A percentile compares a stretch with the other conserved stretches of the same genome.
Evolutionary conservation across 1,284 basidiomycete genomes (phyloP).

Genomic region (Meira miltonrushii): DNA sequence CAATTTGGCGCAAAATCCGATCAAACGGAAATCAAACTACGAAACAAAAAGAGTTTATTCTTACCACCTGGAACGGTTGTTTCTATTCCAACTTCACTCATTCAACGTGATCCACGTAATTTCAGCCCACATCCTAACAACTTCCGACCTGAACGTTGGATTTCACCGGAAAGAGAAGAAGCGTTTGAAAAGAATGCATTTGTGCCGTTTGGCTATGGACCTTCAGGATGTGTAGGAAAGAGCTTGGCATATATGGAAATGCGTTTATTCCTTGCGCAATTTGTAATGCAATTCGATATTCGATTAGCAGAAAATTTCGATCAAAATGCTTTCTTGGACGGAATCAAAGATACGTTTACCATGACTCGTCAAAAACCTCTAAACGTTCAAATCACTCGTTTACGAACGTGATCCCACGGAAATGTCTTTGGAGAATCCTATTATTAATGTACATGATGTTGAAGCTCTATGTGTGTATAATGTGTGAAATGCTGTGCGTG

Average conservation of each 20-base stretch:
- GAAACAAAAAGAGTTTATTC: not conserved
- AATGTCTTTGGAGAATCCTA: too few species aligned
- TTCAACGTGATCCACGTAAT: slow-evolving; percentile 23
- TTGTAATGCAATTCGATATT: slow-evolving; percentile 2
- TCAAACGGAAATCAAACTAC: not conserved
- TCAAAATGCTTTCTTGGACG: not conserved
- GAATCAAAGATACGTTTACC: slow-evolving; percentile 10
- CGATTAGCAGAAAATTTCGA: not conserved
- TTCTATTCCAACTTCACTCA: slow-evolving; percentile 17
- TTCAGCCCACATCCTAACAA: slow-evolving; percentile 10
- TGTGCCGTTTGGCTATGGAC: slow-evolving; percentile 8
- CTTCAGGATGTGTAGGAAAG: slow-evolving; percentile 8
- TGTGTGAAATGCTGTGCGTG: too few species aligned
- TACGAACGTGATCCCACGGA: too few species aligned
- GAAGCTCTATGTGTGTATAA: too few species aligned
- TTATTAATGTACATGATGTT: too few species aligned
- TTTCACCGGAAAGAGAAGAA: not conserved
- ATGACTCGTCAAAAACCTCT: not conserved
- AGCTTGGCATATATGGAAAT: slow-evolving; percentile 10
- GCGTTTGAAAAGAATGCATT: slow-evolving; percentile 5
- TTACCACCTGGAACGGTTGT: slow-evolving; percentile 11
- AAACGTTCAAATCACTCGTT: not conserved
- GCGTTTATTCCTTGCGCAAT: slow-evolving; percentile 8
- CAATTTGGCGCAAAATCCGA: not conserved
- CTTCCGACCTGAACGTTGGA: slow-evolving; percentile 9